A percentile compares a stretch with the other conserved stretches of the same genome.
phyloP scores from a whole-genome alignment of 2,329 filamentous ascomycete species.

The Fusarium coicis region DNA sequence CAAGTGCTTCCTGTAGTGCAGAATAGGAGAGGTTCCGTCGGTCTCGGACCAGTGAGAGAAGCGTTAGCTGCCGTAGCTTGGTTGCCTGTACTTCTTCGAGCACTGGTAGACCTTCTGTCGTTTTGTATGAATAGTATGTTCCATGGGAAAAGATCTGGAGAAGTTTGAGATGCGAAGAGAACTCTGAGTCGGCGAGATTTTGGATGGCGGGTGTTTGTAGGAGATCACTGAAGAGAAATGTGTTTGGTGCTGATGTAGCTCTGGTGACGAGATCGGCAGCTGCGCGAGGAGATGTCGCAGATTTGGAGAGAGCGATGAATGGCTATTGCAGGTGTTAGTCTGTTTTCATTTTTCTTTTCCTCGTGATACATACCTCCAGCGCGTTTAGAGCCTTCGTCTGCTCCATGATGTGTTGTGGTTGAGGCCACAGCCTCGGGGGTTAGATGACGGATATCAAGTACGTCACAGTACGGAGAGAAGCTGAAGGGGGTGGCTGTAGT shows the following conservation, averaged over 20 bases:
- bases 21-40: constrained; percentile 77
- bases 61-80: constrained; percentile 91
- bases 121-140: constrained; percentile 80
- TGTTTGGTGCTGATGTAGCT: constrained; percentile 89
- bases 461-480: neutral
- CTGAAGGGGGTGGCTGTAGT: neutral
- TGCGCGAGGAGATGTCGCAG: constrained; percentile 83
- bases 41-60: constrained; percentile 81
- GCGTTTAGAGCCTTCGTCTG: constrained; percentile 75
- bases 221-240: constrained; percentile 95
- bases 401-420: constrained; percentile 67
- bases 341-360: too few species aligned
- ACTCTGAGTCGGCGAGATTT: constrained; percentile 72
- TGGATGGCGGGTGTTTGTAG: constrained; percentile 84
- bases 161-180: constrained; percentile 71
- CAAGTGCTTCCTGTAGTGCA: constrained; percentile 73
- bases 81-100: constrained; percentile 78
- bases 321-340: constrained; percentile 66
- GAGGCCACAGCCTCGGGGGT: constrained; percentile 41
- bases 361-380: constrained; percentile 61
- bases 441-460: constrained; percentile 9
- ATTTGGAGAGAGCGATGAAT: constrained; percentile 90
- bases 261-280: constrained; percentile 87
- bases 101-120: constrained; percentile 67
- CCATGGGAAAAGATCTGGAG: constrained; percentile 94